Evolutionary conservation across 2,329 filamentous ascomycete genomes (phyloP).

Genomic region (Huntiella savannae): DNA sequence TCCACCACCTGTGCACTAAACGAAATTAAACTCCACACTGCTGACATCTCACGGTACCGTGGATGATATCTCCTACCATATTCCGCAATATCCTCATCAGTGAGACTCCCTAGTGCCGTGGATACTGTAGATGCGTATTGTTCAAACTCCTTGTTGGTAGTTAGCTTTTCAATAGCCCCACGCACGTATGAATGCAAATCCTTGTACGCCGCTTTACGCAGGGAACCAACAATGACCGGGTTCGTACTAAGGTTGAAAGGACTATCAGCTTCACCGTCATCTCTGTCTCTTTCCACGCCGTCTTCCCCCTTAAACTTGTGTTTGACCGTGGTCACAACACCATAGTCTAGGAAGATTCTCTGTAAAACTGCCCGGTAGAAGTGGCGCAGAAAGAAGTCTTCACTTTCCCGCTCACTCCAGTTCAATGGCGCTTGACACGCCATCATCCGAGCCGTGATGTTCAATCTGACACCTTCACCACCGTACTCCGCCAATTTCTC

Average conservation of each 20-base stretch:
- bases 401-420: slow-evolving; percentile 67
- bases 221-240: slow-evolving; percentile 69
- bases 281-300: slow-evolving; percentile 13
- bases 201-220: slow-evolving; percentile 61
- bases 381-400: slow-evolving; percentile 77
- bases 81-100: slow-evolving; percentile 51
- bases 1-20: slow-evolving; percentile 83
- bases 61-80: slow-evolving; percentile 49
- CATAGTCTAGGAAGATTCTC: slow-evolving; percentile 73
- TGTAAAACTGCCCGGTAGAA: slow-evolving; percentile 85
- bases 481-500: slow-evolving; percentile 41
- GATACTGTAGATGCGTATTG: slow-evolving; percentile 40
- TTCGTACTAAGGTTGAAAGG: slow-evolving; percentile 43
- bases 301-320: slow-evolving; percentile 16
- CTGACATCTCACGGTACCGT: slow-evolving; percentile 61
- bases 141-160: slow-evolving; percentile 34
- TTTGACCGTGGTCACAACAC: slow-evolving; percentile 46
- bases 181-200: slow-evolving; percentile 61
- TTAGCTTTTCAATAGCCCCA: slow-evolving; percentile 62
- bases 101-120: slow-evolving; percentile 47
- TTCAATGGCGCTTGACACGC: slow-evolving; percentile 88
- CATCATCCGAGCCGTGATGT: slow-evolving; percentile 97
- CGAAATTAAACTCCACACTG: slow-evolving; percentile 90
- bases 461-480: slow-evolving; percentile 54
- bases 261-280: slow-evolving; percentile 18